Evolutionary conservation across 1,284 basidiomycete genomes (phyloP).

Genomic region (Ustilago bromivora): DNA sequence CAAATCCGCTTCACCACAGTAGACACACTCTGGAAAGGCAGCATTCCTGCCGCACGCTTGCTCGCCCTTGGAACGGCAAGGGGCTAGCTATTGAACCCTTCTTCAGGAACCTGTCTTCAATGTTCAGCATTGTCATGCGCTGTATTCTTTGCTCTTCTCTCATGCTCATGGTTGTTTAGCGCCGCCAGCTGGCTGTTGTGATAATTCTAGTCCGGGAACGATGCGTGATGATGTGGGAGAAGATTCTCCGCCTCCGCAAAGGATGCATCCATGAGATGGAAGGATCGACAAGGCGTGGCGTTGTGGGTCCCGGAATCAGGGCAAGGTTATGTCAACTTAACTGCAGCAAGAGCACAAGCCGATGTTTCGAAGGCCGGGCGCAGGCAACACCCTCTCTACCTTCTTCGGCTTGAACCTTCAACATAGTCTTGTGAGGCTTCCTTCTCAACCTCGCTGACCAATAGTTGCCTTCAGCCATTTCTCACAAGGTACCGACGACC

Average conservation of each 20-base stretch:
- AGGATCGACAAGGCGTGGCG: conserved; percentile 19
- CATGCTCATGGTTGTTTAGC: neutral
- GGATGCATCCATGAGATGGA: conserved; percentile 1
- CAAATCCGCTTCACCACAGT: no score
- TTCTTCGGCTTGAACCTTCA: neutral
- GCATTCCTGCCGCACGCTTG: conserved; percentile 31
- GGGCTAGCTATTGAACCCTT: conserved; percentile 1
- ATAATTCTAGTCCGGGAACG: conserved; percentile 1
- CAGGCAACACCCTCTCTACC: neutral
- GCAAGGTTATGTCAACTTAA: neutral
- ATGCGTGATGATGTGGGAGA: conserved; percentile 32
- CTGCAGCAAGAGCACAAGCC: conserved; percentile 8
- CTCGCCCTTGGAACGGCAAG: conserved; percentile 30
- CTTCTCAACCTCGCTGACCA: no score
- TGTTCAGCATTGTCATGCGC: neutral
- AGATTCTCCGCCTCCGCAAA: conserved; percentile 15
- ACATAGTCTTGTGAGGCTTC: neutral
- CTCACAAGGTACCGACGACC: neutral
- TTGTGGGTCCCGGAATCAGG: neutral
- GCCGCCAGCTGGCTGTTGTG: conserved; percentile 3
- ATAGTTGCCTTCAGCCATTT: neutral
- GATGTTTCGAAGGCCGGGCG: conserved; percentile 20
- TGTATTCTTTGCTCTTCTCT: neutral
- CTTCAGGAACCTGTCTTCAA: neutral
- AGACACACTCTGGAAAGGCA: neutral